Conservation (phyloP, 2,329 filamentous ascomycete genomes). For the Scedosporium dehoogii region DNA sequence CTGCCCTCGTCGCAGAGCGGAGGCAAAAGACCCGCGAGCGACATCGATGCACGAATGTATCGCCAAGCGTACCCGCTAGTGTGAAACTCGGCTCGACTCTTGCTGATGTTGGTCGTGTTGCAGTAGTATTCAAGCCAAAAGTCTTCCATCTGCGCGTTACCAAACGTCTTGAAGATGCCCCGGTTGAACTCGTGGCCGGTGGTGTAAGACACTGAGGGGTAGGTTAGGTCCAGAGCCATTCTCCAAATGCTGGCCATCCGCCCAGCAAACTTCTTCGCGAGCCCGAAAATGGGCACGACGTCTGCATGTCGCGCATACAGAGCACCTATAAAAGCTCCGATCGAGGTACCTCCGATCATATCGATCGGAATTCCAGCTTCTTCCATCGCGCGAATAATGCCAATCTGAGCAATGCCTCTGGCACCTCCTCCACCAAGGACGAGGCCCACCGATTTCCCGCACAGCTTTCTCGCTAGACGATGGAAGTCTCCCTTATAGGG, state of each 20-base stretch:
- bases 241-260: constrained; percentile 99
- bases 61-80: constrained; percentile 96
- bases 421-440: constrained; percentile 92
- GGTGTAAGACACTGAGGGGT: constrained; percentile 93
- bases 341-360: constrained; percentile 89
- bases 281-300: constrained; percentile 90
- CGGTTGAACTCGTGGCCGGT: constrained; percentile 98
- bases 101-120: constrained; percentile 98
- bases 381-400: constrained; percentile 88
- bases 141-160: constrained; percentile 93
- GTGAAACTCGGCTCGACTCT: constrained; percentile 83
- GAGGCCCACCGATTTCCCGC: constrained; percentile 87
- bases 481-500: constrained; percentile 97
- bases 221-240: constrained; percentile 93
- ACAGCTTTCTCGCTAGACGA: constrained; percentile 76
- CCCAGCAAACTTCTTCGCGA: constrained; percentile 93
- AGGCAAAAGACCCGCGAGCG: constrained; percentile 81
- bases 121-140: constrained; percentile 99
- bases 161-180: constrained; percentile 97
- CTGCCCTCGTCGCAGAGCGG: constrained; percentile 93
- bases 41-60: constrained; percentile 95
- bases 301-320: constrained; percentile 94
- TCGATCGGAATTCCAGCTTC: constrained; percentile 95
- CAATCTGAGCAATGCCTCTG: constrained; percentile 82
- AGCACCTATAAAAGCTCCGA: constrained; percentile 89